These are phyloP conservation scores for Boletales sp. DNA, from an alignment of 768 basidiomycete species.

Conservation along the genomic window DNA sequence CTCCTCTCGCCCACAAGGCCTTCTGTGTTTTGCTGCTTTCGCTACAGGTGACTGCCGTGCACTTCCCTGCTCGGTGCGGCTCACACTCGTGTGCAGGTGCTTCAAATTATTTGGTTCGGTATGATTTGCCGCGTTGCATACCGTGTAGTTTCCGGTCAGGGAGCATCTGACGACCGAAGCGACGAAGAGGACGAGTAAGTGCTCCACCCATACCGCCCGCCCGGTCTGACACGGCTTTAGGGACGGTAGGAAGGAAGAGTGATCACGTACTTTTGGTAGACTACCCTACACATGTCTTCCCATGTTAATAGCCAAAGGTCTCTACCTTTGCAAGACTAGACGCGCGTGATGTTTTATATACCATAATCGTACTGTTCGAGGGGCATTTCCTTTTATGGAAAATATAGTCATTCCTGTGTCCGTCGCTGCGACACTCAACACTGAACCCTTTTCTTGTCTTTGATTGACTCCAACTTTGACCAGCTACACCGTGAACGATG, in stretches of 20 bases:
- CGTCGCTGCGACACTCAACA: constrained; percentile 11
- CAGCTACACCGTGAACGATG: constrained; percentile 36
- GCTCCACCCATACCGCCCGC: neutral
- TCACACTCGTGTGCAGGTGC: constrained; percentile 39
- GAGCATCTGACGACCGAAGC: constrained; percentile 81
- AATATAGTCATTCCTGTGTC: constrained; percentile 12
- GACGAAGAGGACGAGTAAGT: constrained; percentile 70
- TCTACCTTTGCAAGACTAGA: constrained; percentile 26
- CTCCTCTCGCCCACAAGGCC: constrained; percentile 35
- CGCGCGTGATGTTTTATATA: constrained; percentile 18
- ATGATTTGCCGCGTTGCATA: constrained; percentile 85
- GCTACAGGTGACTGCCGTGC: constrained; percentile 49
- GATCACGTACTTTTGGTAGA: constrained; percentile 20
- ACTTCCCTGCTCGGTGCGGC: neutral
- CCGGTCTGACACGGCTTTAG: constrained; percentile 16
- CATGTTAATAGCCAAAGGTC: constrained; percentile 22
- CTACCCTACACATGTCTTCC: constrained; percentile 17
- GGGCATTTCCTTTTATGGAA: constrained; percentile 27
- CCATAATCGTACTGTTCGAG: constrained; percentile 21
- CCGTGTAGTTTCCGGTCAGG: constrained; percentile 67
- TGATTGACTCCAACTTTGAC: neutral
- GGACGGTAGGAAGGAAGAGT: constrained; percentile 23
- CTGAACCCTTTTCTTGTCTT: constrained; percentile 4
- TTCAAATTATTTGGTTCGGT: constrained; percentile 81
- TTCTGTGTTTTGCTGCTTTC: constrained; percentile 57